These are phyloP conservation scores for Solanum sitiens DNA, from an alignment of 257 asterid species.

Conservation along the genomic window DNA sequence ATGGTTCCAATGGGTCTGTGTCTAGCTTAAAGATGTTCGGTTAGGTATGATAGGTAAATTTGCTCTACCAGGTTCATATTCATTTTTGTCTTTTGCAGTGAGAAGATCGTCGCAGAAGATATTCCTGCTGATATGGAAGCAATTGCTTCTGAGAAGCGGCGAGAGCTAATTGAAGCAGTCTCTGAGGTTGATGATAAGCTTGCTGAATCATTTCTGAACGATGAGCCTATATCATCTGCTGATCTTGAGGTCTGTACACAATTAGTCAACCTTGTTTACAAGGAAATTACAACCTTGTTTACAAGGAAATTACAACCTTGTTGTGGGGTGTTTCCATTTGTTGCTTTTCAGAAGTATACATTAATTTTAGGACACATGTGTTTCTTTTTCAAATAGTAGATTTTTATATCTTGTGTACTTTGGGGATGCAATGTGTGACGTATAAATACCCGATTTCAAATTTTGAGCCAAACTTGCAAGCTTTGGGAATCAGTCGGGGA, in stretches of 20 bases:
- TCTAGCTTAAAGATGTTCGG: conserved; percentile 7
- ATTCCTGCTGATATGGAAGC: conserved; percentile 69
- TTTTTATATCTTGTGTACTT: background rate
- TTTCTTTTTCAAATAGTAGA: background rate
- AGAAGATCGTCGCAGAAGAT: conserved; percentile 60
- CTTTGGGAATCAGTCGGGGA: background rate
- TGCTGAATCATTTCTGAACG: conserved; percentile 84
- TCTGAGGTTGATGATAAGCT: conserved; percentile 96
- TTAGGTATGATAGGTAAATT: background rate
- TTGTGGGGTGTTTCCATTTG: background rate
- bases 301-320: background rate
- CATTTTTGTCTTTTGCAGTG: conserved; percentile 36
- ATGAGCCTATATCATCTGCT: conserved; percentile 74
- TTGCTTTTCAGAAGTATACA: background rate
- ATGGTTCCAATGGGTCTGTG: conserved; percentile 87
- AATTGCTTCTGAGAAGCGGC: conserved; percentile 69
- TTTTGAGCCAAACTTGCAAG: background rate
- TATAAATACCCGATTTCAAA: background rate
- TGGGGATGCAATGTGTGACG: background rate
- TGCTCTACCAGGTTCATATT: background rate
- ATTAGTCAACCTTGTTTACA: background rate
- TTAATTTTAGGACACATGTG: background rate
- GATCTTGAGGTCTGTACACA: conserved; percentile 66
- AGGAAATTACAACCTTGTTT: background rate
- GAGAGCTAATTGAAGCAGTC: conserved; percentile 75